Percentiles rank a stretch among this genome's conserved stretches.
Evolutionary conservation across 306 rosid genomes (phyloP).

Genomic region (Oxytropis ochrocephala): DNA sequence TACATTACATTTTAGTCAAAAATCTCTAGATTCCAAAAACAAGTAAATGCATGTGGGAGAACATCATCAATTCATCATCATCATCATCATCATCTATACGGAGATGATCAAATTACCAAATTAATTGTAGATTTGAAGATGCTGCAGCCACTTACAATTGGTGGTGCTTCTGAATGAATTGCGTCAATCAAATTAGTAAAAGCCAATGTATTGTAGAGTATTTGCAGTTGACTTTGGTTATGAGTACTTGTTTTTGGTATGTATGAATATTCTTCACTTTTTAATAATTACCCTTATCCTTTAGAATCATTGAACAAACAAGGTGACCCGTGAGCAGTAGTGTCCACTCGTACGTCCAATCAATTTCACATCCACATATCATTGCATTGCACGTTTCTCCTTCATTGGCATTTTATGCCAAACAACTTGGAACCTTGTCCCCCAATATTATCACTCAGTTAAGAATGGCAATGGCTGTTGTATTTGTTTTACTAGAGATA

Average conservation of each 20-base stretch:
- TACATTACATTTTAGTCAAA: not conserved
- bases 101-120: not conserved
- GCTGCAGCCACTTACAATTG: constrained; percentile 23
- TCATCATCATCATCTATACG: not conserved
- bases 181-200: constrained; percentile 22
- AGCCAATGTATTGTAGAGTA: constrained; percentile 10
- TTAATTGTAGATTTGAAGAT: not conserved
- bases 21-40: not conserved
- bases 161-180: not conserved
- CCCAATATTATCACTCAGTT: not conserved
- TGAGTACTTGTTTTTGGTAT: not conserved
- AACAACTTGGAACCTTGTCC: constrained; percentile 26
- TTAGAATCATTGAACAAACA: constrained; percentile 12
- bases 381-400: constrained; percentile 19
- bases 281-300: not conserved
- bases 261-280: constrained; percentile 13
- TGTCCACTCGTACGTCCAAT: constrained; percentile 36
- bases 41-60: too few species aligned
- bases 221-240: constrained; percentile 19
- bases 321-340: constrained; percentile 23
- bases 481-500: too few species aligned
- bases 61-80: too few species aligned
- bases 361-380: constrained; percentile 13
- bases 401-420: constrained; percentile 13
- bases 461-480: too few species aligned